Evolutionary conservation across 2,329 filamentous ascomycete species (phyloP), one percentile per base, ranked within the genome.

Genomic region (Trichoderma sp.): DNA sequence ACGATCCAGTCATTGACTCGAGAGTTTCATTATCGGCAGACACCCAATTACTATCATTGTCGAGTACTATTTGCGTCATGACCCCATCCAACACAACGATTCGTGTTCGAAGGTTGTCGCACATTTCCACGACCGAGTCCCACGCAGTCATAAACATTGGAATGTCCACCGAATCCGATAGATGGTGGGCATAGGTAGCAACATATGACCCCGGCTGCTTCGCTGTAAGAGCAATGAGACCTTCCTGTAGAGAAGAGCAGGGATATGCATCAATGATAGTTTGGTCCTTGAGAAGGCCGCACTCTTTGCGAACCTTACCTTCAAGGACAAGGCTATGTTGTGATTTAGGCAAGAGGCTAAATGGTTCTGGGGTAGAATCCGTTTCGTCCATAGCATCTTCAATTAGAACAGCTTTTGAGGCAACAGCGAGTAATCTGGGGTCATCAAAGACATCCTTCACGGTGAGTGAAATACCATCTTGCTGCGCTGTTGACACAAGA

Each of bases 401-500:
- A 16, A 59, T 24, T 5, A 41, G 18, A 4, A 8, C 33, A 53
- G 67, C 74, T 18, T 62, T 69, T 12, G 35, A 62, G 12, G 68
- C 66, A 8, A 76, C 60, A 12, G 71, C 45, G 24, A 59, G 31
- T 21, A 72, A 24, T 27, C 74, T 45, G 5, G 68, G 68, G 29
- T 65, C 69, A 31, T 63, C 56, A 66, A 74, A 74, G 1, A 74
- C 35, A 12, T 74, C 64, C 16, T 67, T 60, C 9, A 74, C 71
- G 6, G 71, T 74, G 2, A 74, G 27, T 14, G 24, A 16, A 8
- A 75, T 71, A 2, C 73, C 53, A 11, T 77, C 77, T 3, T 77
- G 79, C 69, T 83, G 80, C 3, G 85, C 84, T 45, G 81, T 80
- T 5, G 85, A 81, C 1, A 86, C 85, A 0, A 87, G 79, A 68